Base-by-base conservation (phyloP, 73 alveolate genomes). In the Paramecium pentaurelia region DNA sequence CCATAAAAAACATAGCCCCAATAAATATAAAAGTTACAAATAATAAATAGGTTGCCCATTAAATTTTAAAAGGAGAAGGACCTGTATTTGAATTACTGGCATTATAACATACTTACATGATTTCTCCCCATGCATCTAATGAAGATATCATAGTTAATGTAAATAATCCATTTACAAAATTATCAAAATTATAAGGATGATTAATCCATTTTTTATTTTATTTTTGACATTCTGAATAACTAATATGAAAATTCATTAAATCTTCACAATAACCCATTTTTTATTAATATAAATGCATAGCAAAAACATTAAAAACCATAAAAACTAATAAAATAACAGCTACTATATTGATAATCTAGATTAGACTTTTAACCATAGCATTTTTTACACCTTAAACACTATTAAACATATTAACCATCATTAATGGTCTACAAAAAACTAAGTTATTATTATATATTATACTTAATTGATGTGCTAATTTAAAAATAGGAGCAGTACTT, bases 1-100 rank as follows among this genome's bases (percentile, higher is more conserved):
- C 91, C 91, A 80, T 80, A 25, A 80, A 80, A 64, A 80, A 80
- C 47, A 80, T 25, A 2, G 91, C 71, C 6, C 91, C 91, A 6
- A 80, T 47, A 14, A 80, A 44, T 0, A 80, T 47, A 44, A 80
- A 80, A n/a, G 47, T n/a, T 6, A 80, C 44, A 49, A 44, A 80
- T 20, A 44, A 25, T 20, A 80, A 60, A 80, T 80, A 80, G 0
- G 91, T 80, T 0, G 73, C 58, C 91, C 91, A 80, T 80, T 47
- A 44, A 0, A 40, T 80, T 20, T 42, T n/a, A 45, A 80, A 47
- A 6, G 73, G 77, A 10, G 71, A 27, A 2, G 91, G 91, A 11
- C 91, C 91, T n/a, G 6, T 27, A 22, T 27, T 25, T 18, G 77
- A 40, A 45, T 22, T 11, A 36, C 30, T 47, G 2, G 91, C 71